Evolutionary conservation across 352 stramenopile genomes (phyloP).

Genomic region (Globisporangium polare): DNA sequence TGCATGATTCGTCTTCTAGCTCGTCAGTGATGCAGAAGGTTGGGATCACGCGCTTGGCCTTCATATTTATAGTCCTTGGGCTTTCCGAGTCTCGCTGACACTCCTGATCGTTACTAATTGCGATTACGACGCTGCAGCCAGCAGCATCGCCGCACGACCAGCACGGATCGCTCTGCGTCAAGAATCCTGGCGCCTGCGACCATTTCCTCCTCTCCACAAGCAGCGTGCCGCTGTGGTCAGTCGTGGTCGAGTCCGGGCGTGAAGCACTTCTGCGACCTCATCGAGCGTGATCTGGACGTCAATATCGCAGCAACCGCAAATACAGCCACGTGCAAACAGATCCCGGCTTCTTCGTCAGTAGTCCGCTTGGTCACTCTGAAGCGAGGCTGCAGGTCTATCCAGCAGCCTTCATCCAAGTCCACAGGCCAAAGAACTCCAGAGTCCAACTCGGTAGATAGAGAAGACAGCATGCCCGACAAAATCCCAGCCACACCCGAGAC

Average conservation of each 20-base stretch:
- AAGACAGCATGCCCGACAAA: conserved; percentile 7
- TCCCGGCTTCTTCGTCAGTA: background rate
- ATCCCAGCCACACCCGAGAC: background rate
- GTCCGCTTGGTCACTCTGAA: background rate
- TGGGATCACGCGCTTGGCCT: background rate
- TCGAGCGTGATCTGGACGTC: conserved; percentile 21
- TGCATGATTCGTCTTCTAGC: no score
- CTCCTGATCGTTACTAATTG: background rate
- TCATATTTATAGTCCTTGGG: background rate
- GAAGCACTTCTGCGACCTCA: conserved; percentile 64
- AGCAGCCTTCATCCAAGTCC: background rate
- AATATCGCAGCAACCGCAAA: background rate
- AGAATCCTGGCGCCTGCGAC: background rate
- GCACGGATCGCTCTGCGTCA: background rate
- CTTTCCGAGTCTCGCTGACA: background rate
- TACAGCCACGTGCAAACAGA: no score
- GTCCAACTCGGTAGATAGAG: background rate
- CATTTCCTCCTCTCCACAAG: background rate
- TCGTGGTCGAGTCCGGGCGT: conserved; percentile 59
- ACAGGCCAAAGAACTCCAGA: background rate
- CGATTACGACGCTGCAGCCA: no score
- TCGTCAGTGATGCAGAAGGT: no score
- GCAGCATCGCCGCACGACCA: no score
- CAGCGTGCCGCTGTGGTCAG: conserved; percentile 56
- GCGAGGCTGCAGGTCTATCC: background rate